Conservation (phyloP, 2,329 filamentous ascomycete species). For the Exophiala calicioides region DNA sequence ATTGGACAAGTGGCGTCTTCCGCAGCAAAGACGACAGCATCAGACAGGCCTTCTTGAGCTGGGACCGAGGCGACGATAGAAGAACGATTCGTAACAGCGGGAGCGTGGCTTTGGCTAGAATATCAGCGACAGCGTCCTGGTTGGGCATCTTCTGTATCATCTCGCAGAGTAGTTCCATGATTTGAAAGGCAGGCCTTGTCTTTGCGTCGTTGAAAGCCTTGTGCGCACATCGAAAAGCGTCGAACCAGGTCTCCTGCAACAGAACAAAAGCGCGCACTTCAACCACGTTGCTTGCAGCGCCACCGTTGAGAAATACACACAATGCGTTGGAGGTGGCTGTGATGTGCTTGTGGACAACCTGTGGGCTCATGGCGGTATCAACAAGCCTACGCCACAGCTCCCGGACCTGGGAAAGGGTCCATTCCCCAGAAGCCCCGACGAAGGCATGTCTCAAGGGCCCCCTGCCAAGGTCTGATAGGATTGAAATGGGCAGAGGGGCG, state of each 20-base stretch:
- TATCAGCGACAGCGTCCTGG: constrained; percentile 4
- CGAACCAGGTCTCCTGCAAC: constrained; percentile 41
- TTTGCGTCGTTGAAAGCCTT: constrained; percentile 45
- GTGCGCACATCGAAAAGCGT: constrained; percentile 43
- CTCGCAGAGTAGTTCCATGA: constrained; percentile 41
- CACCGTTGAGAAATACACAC: constrained; percentile 45
- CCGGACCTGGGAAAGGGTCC: constrained; percentile 25
- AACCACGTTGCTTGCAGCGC: constrained; percentile 35
- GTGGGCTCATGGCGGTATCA: constrained; percentile 42
- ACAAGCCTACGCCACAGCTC: constrained; percentile 44
- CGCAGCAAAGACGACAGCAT: constrained; percentile 25
- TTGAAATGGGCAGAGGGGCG: constrained; percentile 15
- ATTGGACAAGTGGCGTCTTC: constrained; percentile 17
- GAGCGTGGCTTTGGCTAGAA: constrained; percentile 14
- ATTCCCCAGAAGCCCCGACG: background rate
- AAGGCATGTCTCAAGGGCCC: constrained; percentile 15
- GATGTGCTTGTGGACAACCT: constrained; percentile 43
- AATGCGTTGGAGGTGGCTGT: constrained; percentile 47
- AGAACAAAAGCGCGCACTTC: constrained; percentile 38
- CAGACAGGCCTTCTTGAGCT: constrained; percentile 30
- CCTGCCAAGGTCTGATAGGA: constrained; percentile 25
- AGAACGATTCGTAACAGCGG: constrained; percentile 25
- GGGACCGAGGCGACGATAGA: constrained; percentile 21
- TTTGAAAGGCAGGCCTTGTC: constrained; percentile 48
- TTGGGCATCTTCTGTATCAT: constrained; percentile 35